Evolutionary conservation across 164 flowering plant species (phyloP).

Genomic region (Vitis cinerea): DNA sequence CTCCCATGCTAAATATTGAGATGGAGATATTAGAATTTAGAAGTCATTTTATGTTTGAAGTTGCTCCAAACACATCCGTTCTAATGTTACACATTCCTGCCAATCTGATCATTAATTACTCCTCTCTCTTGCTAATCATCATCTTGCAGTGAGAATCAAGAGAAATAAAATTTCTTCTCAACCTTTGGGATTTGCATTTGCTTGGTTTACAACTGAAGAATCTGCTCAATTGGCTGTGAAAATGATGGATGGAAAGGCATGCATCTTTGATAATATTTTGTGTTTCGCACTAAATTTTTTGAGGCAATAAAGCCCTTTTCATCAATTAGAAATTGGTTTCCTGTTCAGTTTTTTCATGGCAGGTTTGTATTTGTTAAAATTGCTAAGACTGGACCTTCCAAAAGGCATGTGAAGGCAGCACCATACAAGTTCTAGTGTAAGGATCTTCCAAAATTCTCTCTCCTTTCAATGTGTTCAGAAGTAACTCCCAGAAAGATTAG

Average conservation of each 20-base stretch:
- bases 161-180: constrained; percentile 21
- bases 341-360: constrained; percentile 39
- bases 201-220: constrained; percentile 35
- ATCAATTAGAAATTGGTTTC: constrained; percentile 2
- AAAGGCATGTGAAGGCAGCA: constrained; percentile 18
- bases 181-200: constrained; percentile 41
- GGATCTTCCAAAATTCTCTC: no score
- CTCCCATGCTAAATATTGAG: no score
- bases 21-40: no score
- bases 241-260: constrained; percentile 47
- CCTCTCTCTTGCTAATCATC: not conserved
- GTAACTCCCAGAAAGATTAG: no score
- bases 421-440: constrained; percentile 26
- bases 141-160: constrained; percentile 31
- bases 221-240: constrained; percentile 29
- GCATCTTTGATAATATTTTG: not conserved
- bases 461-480: no score
- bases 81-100: no score
- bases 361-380: constrained; percentile 36
- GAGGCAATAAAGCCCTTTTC: not conserved
- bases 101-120: no score
- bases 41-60: no score
- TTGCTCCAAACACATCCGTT: no score
- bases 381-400: constrained; percentile 36
- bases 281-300: not conserved